Evolutionary conservation across 1,284 basidiomycete genomes (phyloP).

Genomic region (Boletellus sp.): DNA sequence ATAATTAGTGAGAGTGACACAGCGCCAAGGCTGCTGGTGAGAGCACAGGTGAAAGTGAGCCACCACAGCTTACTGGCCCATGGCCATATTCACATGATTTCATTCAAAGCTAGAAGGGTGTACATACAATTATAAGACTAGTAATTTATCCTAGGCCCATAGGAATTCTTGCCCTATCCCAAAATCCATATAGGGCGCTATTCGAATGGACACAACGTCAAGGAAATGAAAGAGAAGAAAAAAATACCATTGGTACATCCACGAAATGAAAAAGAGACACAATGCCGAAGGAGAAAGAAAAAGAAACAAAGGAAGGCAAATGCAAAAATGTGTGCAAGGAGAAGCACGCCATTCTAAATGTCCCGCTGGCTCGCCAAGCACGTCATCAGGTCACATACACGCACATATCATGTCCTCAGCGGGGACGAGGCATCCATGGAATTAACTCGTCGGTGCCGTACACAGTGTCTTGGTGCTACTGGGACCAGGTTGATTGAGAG

Average conservation of each 20-base stretch:
- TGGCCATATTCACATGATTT: too few relatives aligned
- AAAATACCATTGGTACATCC: slow-evolving; percentile 14
- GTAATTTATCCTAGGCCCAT: slow-evolving; percentile 28
- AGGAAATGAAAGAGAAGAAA: slow-evolving; percentile 1
- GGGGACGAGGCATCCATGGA: slow-evolving; percentile 1
- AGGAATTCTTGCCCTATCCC: slow-evolving; percentile 16
- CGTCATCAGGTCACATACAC: slow-evolving; percentile 9
- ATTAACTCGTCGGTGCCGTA: slow-evolving; percentile 22
- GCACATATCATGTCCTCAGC: slow-evolving; percentile 19
- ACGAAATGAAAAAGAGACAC: neutral
- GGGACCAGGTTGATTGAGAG: slow-evolving; percentile 22
- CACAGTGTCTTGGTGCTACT: slow-evolving; percentile 16
- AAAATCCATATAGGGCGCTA: slow-evolving; percentile 13
- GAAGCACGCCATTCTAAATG: slow-evolving; percentile 19
- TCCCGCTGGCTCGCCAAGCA: slow-evolving; percentile 20
- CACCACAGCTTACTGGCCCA: too few relatives aligned
- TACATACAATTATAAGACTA: slow-evolving; percentile 31
- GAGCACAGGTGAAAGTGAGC: too few relatives aligned
- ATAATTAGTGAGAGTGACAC: too few relatives aligned
- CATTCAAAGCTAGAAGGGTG: too few relatives aligned
- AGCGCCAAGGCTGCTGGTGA: too few relatives aligned
- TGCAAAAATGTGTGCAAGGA: slow-evolving; percentile 5
- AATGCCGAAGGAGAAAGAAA: neutral
- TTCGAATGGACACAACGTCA: slow-evolving; percentile 15
- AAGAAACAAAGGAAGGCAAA: neutral